Base-by-base conservation (phyloP, 2,329 filamentous ascomycete species). In the Leptoxyphium fumago region DNA sequence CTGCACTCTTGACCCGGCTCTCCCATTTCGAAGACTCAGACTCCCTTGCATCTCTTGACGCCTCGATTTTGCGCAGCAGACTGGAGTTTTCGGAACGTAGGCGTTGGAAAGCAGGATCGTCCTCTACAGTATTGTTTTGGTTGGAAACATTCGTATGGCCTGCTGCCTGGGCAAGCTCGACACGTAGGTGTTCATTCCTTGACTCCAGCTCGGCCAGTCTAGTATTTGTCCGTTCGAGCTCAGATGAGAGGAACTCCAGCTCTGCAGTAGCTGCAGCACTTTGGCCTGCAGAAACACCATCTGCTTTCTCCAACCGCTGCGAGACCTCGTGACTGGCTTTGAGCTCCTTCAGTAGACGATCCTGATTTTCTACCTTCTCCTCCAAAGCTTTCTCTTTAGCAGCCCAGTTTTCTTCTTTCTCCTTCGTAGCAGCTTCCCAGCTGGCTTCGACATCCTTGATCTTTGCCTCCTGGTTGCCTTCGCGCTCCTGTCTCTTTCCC, bases 241-340 rank as follows among this genome's bases (percentile, higher is more conserved):
- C 91, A 0, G 87, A 83, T 57, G 83, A 82, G 45, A 94, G 81
- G 69, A 98, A 89, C 54, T 96, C 91, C 47, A 98, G 72, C 64
- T 98, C 91, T 10, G 89, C 91, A 55, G 78, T 85, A 3, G 84
- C 83, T 42, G 91, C 83, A 45, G 80, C 76, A 29, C 73, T 76
- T 21, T 74, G 72, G 26, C 70, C 70, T 14, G 58, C 50, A 14
- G 69, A 65, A 15, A 82, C 78, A 9, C 67, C 67, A 29, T 82
- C 81, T 11, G 78, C 77, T 52, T 80, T 81, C 42, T 81, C 88
- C 42, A 98, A 70, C 42, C 91, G 77, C 61, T 96, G 88, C 39
- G 85, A 91, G 44, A 98, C 91, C 64, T 98, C 91, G 59, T 95
- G 95, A 66, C 80, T 95, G 21, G 91, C 91, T 65, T 95, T 96